Percentiles rank a stretch among this genome's conserved stretches.
Conservation (phyloP, 768 basidiomycete species). For the Hypholoma fasciculare region DNA sequence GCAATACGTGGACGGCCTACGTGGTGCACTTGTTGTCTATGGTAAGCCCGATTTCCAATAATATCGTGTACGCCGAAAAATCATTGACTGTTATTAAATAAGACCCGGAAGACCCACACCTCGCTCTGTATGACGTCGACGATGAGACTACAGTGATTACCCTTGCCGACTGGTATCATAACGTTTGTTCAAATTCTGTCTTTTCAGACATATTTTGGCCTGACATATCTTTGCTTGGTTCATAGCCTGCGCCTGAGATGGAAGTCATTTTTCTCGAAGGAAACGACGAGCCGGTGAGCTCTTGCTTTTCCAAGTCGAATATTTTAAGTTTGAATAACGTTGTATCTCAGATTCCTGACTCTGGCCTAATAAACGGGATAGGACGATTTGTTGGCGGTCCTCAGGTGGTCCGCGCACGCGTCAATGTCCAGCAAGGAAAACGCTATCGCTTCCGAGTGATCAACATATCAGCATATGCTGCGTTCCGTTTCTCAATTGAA, state of each 20-base stretch:
- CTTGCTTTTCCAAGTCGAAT: not conserved
- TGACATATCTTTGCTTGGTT: not conserved
- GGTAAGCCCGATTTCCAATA: constrained; percentile 8
- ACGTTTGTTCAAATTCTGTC: constrained; percentile 2
- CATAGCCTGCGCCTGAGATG: constrained; percentile 13
- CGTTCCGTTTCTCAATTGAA: constrained; percentile 38
- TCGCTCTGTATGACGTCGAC: constrained; percentile 18
- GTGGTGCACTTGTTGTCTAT: constrained; percentile 26
- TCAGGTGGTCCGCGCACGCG: constrained; percentile 13
- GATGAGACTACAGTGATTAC: constrained; percentile 22
- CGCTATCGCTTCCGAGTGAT: constrained; percentile 58
- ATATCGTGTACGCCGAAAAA: not conserved
- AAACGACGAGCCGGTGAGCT: constrained; percentile 18
- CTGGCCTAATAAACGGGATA: constrained; percentile 20
- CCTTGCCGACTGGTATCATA: constrained; percentile 23
- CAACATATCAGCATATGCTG: constrained; percentile 45
- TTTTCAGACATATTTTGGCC: not conserved
- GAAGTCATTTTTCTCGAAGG: constrained; percentile 16
- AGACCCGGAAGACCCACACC: constrained; percentile 21
- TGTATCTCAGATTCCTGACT: constrained; percentile 12
- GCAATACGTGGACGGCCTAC: constrained; percentile 21
- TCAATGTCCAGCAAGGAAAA: constrained; percentile 40
- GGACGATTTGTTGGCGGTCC: constrained; percentile 23
- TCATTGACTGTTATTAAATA: no score
- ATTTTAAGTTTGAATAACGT: no score